phyloP scores from a whole-genome alignment of 2,329 filamentous ascomycete genomes.

The Aspergillus amoenus region DNA sequence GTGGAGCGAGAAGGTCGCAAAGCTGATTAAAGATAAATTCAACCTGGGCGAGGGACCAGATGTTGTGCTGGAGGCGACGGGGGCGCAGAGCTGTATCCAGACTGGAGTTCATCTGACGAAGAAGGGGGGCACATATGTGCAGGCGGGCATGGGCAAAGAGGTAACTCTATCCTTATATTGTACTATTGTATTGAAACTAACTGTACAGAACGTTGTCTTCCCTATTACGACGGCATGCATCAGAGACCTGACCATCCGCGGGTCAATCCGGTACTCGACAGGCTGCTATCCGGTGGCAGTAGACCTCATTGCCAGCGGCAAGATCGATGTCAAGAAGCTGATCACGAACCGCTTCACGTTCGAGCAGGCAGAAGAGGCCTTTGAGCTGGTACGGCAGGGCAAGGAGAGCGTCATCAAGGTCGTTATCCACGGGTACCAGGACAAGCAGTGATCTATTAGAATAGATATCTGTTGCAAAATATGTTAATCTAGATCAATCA shows the following conservation, averaged over 20 bases:
- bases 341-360: not conserved
- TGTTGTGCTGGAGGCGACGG: slow-evolving; percentile 42
- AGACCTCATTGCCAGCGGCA: not conserved
- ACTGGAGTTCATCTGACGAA: slow-evolving; percentile 39
- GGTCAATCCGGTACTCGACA: slow-evolving; percentile 29
- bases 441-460: not conserved
- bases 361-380: not conserved
- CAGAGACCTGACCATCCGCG: slow-evolving; percentile 31
- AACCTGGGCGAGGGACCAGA: slow-evolving; percentile 41
- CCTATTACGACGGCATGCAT: slow-evolving; percentile 33
- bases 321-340: not conserved
- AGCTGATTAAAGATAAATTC: slow-evolving; percentile 30
- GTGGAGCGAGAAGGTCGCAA: slow-evolving; percentile 40
- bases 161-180: not conserved
- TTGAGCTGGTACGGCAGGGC: not conserved
- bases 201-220: slow-evolving; percentile 32
- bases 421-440: not conserved
- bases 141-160: slow-evolving; percentile 33
- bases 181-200: not conserved
- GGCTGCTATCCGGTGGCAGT: slow-evolving; percentile 15
- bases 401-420: not conserved
- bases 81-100: slow-evolving; percentile 42
- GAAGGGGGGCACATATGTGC: slow-evolving; percentile 25
- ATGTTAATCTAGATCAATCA: not conserved
- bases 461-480: not conserved